Base-by-base conservation (phyloP, 306 rosid genomes). In the Medicago ruthenica region DNA sequence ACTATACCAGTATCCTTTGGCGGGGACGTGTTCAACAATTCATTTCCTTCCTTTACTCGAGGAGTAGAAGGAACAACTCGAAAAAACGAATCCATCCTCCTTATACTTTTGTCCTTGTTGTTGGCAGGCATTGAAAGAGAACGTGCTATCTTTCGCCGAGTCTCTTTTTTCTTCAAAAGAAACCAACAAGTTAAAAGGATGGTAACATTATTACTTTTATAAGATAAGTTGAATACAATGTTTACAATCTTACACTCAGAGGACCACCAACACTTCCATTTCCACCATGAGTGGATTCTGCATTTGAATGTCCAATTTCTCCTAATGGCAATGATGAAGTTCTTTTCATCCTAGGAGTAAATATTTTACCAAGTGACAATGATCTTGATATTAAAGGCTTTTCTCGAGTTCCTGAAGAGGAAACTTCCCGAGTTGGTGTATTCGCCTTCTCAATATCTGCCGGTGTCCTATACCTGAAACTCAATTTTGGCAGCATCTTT, bases 31-130 rank as follows among this genome's bases (percentile, higher is more conserved):
- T 66, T 75, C 11, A 73, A 73, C 72, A 62, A 40, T 60, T 42
- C 85, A 58, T 74, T 85, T 60, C 80, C 88, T 66, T 89, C 97
- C 87, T 81, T 96, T 69, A 82, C 83, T 78, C 87, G 91, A 76
- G 99, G 97, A 73, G 98, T 96, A 17, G 98, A 92, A 59, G 97
- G 90, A 82, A 96, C 84, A 31, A 92, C 78, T 0, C 99, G 97
- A 65, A 89, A 92, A 86, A 92, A 96, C 0, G 96, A 89, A 80
- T 96, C 97, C 88, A 86, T 90, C 85, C 93, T 96, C 91, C 90
- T 84, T 66, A 89, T n/a, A 83, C 60, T 76, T 85, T 80, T 88
- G 17, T 85, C 90, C 70, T 92, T 89, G 61, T 73, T 77, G 79
- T 86, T 87, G 74, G 78, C 86, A 18, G 99, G 99, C 74, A 96